Conservation (phyloP, 2,329 filamentous ascomycete genomes). For the Neonectria neomacrospora region DNA sequence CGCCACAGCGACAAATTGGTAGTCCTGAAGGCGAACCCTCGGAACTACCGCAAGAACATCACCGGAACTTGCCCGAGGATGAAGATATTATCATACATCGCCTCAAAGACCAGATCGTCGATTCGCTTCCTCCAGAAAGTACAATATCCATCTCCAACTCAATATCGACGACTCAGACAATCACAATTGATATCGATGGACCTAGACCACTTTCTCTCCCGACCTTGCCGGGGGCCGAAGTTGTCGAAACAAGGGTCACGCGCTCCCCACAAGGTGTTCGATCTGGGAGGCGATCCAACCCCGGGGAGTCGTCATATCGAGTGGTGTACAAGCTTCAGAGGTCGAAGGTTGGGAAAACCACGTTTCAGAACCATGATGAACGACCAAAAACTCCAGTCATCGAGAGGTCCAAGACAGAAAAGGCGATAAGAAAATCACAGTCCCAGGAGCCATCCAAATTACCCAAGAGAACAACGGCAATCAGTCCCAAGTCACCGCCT, state of each 20-base stretch:
- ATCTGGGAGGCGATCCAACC: slow-evolving; percentile 34
- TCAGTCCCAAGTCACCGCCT: slow-evolving; percentile 21
- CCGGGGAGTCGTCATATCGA: slow-evolving; percentile 56
- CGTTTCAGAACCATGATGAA: slow-evolving; percentile 50
- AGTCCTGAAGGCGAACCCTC: slow-evolving; percentile 7
- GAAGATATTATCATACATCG: slow-evolving; percentile 56
- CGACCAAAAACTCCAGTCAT: slow-evolving; percentile 40
- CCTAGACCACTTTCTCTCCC: slow-evolving; percentile 61
- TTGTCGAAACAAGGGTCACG: slow-evolving; percentile 63
- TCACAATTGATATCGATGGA: slow-evolving; percentile 71
- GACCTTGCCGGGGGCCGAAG: slow-evolving; percentile 68
- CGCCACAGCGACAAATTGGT: slow-evolving; percentile 1
- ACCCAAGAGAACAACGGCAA: slow-evolving; percentile 25
- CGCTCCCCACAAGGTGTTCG: slow-evolving; percentile 23
- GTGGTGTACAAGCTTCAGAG: slow-evolving; percentile 70
- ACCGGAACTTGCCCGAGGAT: slow-evolving; percentile 36
- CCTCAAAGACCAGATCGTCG: slow-evolving; percentile 65
- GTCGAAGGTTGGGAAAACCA: slow-evolving; percentile 59
- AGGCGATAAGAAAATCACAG: slow-evolving; percentile 16
- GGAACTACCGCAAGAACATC: slow-evolving; percentile 3
- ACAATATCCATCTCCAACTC: slow-evolving; percentile 70
- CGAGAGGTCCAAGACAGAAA: slow-evolving; percentile 45
- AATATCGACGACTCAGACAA: slow-evolving; percentile 69
- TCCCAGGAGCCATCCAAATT: slow-evolving; percentile 27
- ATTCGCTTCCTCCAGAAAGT: slow-evolving; percentile 64